These are phyloP conservation scores for Phalaenopsis aphrodite DNA, from an alignment of 106 monocot genomes.

Conservation along the genomic window DNA sequence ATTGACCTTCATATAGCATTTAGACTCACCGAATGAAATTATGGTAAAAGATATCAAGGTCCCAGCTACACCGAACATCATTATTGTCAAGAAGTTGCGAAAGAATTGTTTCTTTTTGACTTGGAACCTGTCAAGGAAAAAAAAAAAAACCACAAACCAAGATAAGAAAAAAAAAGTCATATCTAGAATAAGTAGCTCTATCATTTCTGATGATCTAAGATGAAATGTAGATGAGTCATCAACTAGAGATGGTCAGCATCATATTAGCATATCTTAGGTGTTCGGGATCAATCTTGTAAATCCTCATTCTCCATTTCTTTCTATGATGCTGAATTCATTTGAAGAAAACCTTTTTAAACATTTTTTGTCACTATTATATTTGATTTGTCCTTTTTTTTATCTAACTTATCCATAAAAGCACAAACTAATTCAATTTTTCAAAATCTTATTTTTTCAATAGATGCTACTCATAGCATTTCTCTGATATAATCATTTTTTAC, in stretches of 20 bases:
- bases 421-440: too few relatives aligned
- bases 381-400: neutral
- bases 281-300: neutral
- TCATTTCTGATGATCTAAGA: neutral
- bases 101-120: slow-evolving; percentile 92
- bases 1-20: neutral
- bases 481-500: too few relatives aligned
- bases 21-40: slow-evolving; percentile 47
- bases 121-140: slow-evolving; percentile 49
- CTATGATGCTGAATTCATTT: neutral
- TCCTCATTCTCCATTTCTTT: neutral
- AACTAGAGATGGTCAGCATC: neutral
- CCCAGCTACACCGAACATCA: slow-evolving; percentile 66
- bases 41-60: slow-evolving; percentile 70
- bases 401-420: neutral
- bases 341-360: neutral
- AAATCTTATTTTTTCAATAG: too few relatives aligned
- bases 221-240: neutral
- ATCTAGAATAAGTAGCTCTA: slow-evolving; percentile 4
- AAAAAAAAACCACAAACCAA: neutral
- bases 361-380: neutral
- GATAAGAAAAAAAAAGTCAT: neutral
- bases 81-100: slow-evolving; percentile 69
- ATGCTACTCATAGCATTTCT: too few relatives aligned
- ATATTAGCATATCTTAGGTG: neutral